Evolutionary conservation across 331 rosid species (phyloP), one percentile per base, ranked within the genome.

Genomic region (Acacia concinna): DNA sequence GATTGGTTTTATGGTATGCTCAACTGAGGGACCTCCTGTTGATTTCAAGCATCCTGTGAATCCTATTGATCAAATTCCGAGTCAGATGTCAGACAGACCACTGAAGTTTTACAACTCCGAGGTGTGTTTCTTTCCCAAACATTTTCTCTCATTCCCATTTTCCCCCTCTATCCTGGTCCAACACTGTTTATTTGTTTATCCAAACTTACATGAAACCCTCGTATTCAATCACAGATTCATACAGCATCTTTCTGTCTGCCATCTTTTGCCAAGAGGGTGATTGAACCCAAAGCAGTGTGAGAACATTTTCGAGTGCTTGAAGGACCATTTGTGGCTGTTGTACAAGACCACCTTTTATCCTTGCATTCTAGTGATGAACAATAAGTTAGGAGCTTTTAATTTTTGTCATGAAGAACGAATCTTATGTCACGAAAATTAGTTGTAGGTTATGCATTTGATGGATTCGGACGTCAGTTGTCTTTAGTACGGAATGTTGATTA

Each of bases 1-100:
- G 89, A 96, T 96, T 81, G 99, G 99, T 79, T 96, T 96, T 81
- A 96, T 96, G 99, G 92, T 96, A 52, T 96, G 99, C 82, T 90
- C 99, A 18, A 96, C 99, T 5, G 97, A 90, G 90, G 99, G 99
- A 28, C 94, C 98, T 27, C 12, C 83, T 32, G 97, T 96, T 72
- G 92, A 96, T 89, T 93, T 96, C 87, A 93, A 91, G 94, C 97
- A 91, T 70, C 97, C 98, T 28, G 88, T 90, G 81, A 96, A 90
- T 88, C 88, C 97, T 27, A 75, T 91, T 3, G 97, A 90, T 73
- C 88, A 78, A 21, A 74, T 82, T 4, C 92, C 85, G 28, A 52
- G 70, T 37, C 81, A 76, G 40, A 82, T 79, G 9, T 84, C 87
- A 13, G 73, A 1, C 76, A 84, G 79, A 71, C 95, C 98, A 23